These are phyloP conservation scores for Neckera pumila DNA, from an alignment of 225 moss, liverwort and hornwort species.

Conservation along the genomic window DNA sequence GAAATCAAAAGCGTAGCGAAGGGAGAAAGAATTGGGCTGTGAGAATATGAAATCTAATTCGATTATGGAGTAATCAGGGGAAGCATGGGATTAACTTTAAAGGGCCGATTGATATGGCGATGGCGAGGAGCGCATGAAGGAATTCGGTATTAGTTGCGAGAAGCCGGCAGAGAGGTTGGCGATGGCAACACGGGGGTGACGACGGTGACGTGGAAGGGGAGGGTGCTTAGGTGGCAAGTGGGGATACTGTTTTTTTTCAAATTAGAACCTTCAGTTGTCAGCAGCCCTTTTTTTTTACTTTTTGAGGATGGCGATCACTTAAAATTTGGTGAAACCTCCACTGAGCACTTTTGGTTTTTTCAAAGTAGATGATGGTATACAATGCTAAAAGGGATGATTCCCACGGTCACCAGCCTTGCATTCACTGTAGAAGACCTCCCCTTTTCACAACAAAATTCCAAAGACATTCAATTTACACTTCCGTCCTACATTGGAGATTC, in stretches of 20 bases:
- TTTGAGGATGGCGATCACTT: no score
- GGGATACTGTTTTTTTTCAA: no score
- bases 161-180: not conserved
- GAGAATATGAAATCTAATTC: not conserved
- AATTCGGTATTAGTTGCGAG: not conserved
- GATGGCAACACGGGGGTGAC: not conserved
- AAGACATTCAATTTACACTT: no score
- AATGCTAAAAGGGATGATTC: no score
- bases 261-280: not conserved
- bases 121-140: not conserved
- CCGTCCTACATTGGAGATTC: no score
- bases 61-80: not conserved
- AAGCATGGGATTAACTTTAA: not conserved
- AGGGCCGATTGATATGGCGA: not conserved
- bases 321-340: no score
- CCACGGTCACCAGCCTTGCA: no score
- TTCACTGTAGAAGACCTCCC: no score
- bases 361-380: no score
- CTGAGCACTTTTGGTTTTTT: no score
- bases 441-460: no score
- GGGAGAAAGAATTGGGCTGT: not conserved
- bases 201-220: not conserved
- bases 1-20: not conserved
- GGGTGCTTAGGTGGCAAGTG: slow-evolving; percentile 1
- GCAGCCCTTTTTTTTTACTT: no score